phyloP scores from a whole-genome alignment of 768 basidiomycete genomes.

The Russula ochroleuca region DNA sequence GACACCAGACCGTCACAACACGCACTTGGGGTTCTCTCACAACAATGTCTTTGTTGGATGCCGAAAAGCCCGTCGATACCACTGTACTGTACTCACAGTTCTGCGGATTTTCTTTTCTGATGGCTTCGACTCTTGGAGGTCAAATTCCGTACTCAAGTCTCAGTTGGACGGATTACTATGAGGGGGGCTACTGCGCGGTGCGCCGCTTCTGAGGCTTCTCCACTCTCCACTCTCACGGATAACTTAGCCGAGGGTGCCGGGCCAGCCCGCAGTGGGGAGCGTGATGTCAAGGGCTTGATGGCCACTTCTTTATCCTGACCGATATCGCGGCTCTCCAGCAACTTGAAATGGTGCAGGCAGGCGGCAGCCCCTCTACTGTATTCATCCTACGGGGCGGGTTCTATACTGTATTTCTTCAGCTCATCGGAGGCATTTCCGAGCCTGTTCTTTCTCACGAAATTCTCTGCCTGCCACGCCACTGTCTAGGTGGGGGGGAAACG shows the following conservation, averaged over 20 bases:
- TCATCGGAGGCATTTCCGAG: neutral
- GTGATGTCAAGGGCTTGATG: conserved; percentile 7
- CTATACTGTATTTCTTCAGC: neutral
- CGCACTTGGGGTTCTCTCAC: no score
- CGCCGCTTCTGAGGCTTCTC: no score
- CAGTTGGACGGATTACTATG: neutral
- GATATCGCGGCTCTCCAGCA: neutral
- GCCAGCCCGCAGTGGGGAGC: conserved; percentile 2
- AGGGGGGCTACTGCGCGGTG: neutral
- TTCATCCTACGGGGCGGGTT: conserved; percentile 1
- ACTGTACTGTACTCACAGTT: neutral
- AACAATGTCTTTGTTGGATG: no score
- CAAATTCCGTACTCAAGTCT: neutral
- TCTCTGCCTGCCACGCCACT: conserved; percentile 20
- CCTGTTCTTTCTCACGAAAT: conserved; percentile 18
- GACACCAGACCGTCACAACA: neutral
- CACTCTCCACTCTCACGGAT: conserved; percentile 6
- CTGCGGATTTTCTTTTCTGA: neutral
- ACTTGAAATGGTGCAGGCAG: conserved; percentile 7
- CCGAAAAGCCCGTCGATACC: no score
- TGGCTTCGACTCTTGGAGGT: neutral
- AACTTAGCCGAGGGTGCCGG: conserved; percentile 11
- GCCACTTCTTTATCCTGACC: neutral
- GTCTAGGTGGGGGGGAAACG: conserved; percentile 7
- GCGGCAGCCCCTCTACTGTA: neutral